Conservation (phyloP, 2,329 filamentous ascomycete genomes). For the Orbilia brochopaga region DNA sequence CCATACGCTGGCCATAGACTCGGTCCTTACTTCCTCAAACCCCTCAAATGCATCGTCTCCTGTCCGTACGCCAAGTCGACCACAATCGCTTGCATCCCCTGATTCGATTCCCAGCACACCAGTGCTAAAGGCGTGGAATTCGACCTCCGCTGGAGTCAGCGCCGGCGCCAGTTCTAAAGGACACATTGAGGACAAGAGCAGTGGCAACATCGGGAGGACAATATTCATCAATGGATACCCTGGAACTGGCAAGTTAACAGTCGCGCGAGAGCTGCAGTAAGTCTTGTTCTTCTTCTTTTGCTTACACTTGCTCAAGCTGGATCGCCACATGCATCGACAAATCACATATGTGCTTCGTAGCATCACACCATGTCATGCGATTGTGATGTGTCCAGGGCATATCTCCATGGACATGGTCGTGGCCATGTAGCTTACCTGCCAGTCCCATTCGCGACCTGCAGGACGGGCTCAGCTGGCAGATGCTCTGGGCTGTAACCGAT, state of each 20-base stretch:
- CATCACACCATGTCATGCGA: constrained; percentile 27
- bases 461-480: not conserved
- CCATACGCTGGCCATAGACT: constrained; percentile 33
- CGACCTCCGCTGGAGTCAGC: constrained; percentile 17
- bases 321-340: not conserved
- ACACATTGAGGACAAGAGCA: constrained; percentile 21
- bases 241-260: constrained; percentile 56
- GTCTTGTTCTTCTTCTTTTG: constrained; percentile 13
- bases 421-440: not conserved
- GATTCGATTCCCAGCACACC: constrained; percentile 48
- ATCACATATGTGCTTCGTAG: not conserved
- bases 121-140: constrained; percentile 43
- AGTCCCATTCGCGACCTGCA: too few species aligned
- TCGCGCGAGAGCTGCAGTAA: constrained; percentile 55
- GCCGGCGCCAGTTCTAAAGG: constrained; percentile 11
- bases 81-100: constrained; percentile 37
- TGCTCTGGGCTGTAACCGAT: not conserved
- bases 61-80: constrained; percentile 39
- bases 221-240: constrained; percentile 57
- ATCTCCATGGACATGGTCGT: not conserved
- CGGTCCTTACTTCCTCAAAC: constrained; percentile 40
- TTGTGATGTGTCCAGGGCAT: constrained; percentile 25
- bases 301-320: not conserved
- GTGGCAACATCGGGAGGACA: constrained; percentile 28
- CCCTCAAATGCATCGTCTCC: constrained; percentile 38